These are phyloP conservation scores for Saccharomycopsis sp. DNA, from an alignment of 805 yeast species.

Conservation along the genomic window DNA sequence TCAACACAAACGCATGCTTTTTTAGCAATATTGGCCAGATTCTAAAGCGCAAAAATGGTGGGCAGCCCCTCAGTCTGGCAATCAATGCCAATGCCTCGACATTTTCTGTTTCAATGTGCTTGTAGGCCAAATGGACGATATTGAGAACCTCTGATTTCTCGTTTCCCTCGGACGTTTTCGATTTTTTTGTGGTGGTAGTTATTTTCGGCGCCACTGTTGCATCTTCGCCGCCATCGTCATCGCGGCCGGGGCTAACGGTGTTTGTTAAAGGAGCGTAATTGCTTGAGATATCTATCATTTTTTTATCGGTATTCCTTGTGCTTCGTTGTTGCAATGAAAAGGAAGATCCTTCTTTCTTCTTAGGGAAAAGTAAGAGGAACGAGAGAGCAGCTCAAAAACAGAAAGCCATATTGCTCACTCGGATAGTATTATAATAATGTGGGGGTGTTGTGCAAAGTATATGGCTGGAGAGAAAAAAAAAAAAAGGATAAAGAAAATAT, in stretches of 20 bases:
- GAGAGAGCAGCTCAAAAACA: no score
- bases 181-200: background rate
- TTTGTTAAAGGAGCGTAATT: background rate
- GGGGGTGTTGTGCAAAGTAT: no score
- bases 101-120: constrained; percentile 49
- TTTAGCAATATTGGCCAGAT: constrained; percentile 81
- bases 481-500: no score
- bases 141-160: background rate
- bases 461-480: no score
- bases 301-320: background rate
- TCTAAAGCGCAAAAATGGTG: constrained; percentile 65
- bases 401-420: no score
- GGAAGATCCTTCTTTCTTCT: background rate
- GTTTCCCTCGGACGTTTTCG: background rate
- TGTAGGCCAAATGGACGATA: constrained; percentile 36
- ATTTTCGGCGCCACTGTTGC: background rate
- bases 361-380: no score
- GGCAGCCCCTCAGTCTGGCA: constrained; percentile 78
- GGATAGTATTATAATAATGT: no score
- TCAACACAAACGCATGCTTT: constrained; percentile 75
- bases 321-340: background rate
- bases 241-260: background rate
- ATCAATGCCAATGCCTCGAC: constrained; percentile 68
- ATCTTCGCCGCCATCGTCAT: background rate
- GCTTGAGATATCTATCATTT: background rate